Percentiles rank a stretch among this genome's conserved stretches.
phyloP scores from a whole-genome alignment of 352 stramenopile genomes.

The Pythium pyrilobum region DNA sequence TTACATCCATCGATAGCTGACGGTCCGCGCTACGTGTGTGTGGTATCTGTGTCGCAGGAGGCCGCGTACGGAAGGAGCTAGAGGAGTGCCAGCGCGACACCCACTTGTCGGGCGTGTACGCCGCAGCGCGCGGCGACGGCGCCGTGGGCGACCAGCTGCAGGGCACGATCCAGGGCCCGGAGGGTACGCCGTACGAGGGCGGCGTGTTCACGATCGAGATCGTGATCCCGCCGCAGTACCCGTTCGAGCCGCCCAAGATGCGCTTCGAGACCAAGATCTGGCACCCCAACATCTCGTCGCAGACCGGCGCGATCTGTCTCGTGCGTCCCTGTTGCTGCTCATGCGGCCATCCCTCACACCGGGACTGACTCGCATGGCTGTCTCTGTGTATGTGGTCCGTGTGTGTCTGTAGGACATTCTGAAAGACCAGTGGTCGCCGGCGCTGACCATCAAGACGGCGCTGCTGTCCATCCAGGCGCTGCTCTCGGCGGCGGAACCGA shows the following conservation, averaged over 20 bases:
- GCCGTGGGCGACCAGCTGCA: slow-evolving; percentile 17
- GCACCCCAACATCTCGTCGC: slow-evolving; percentile 97
- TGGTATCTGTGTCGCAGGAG: slow-evolving; percentile 20
- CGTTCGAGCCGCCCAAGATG: slow-evolving; percentile 95
- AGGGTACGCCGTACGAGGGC: slow-evolving; percentile 84
- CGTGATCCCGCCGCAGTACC: slow-evolving; percentile 91
- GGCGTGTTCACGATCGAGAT: slow-evolving; percentile 93
- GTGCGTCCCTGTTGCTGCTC: no score
- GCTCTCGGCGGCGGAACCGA: slow-evolving; percentile 92
- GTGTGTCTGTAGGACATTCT: slow-evolving; percentile 87
- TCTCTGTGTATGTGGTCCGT: neutral
- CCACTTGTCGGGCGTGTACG: slow-evolving; percentile 75
- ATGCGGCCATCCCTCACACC: no score
- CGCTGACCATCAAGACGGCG: slow-evolving; percentile 96
- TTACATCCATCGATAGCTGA: no score
- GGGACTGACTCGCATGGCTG: no score
- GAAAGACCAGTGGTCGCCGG: slow-evolving; percentile 96
- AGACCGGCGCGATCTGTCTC: slow-evolving; percentile 96
- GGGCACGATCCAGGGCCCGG: slow-evolving; percentile 66
- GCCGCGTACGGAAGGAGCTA: slow-evolving; percentile 84
- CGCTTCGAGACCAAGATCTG: slow-evolving; percentile 94
- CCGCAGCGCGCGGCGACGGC: slow-evolving; percentile 29
- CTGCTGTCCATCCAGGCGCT: slow-evolving; percentile 94
- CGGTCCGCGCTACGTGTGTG: neutral
- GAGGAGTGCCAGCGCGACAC: slow-evolving; percentile 84